Percentiles rank a stretch among this genome's conserved stretches.
Evolutionary conservation across 1,284 basidiomycete genomes (phyloP).

Genomic region (Ganoderma boninense): DNA sequence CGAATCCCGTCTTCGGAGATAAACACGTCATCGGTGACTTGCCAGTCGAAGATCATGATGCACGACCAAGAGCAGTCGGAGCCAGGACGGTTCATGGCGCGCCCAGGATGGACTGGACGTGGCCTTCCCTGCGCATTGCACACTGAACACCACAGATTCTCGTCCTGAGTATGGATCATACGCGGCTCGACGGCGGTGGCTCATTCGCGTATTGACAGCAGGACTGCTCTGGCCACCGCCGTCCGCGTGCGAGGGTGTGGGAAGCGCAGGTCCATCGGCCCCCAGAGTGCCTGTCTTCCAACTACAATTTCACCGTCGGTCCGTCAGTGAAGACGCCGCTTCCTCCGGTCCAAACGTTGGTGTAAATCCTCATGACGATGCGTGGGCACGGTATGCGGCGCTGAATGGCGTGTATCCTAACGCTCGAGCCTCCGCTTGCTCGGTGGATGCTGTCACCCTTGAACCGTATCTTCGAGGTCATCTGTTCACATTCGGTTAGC

Average conservation of each 20-base stretch:
- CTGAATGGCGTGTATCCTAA: neutral
- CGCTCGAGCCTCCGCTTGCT: neutral
- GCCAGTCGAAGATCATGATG: slow-evolving; percentile 1
- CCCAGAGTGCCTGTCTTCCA: neutral
- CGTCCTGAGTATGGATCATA: neutral
- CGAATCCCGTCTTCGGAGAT: neutral
- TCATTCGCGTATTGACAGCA: neutral
- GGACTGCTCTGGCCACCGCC: neutral
- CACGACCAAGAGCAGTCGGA: neutral
- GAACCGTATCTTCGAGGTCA: neutral
- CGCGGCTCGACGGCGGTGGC: neutral
- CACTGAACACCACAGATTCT: neutral
- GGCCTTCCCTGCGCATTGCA: neutral
- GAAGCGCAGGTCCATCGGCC: neutral
- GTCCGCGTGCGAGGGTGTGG: neutral
- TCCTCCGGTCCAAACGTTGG: neutral
- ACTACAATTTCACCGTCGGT: neutral
- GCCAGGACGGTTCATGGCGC: neutral
- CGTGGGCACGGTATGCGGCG: neutral
- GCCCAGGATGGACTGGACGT: neutral
- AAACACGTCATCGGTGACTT: neutral
- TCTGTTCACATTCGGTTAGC: neutral
- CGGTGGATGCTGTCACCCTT: neutral
- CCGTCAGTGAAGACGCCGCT: neutral
- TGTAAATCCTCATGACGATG: neutral